Conservation (phyloP, 192 early-diverging fungal species). For the Entophlyctis helioformis region DNA sequence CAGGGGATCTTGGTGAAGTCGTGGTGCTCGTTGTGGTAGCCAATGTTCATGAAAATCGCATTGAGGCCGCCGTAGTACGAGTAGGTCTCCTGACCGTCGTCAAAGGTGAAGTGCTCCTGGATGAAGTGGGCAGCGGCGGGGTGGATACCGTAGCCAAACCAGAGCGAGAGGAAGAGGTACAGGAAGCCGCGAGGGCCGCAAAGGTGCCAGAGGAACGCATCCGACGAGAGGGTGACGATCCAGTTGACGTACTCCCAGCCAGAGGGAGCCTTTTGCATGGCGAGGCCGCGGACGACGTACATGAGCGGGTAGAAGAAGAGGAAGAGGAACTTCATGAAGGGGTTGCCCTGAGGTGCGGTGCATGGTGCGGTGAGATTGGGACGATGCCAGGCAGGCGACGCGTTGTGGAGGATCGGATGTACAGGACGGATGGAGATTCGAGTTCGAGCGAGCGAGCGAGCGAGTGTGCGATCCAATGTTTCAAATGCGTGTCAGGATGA, state of each 20-base stretch:
- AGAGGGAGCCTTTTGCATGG: slow-evolving; percentile 17
- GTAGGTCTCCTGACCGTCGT: slow-evolving; percentile 89
- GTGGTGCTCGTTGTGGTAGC: slow-evolving; percentile 98
- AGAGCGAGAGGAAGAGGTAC: slow-evolving; percentile 23
- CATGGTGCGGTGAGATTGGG: no score
- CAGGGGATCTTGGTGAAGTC: slow-evolving; percentile 88
- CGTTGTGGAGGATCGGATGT: no score
- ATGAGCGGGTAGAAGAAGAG: slow-evolving; percentile 72
- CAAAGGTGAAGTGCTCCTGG: slow-evolving; percentile 94
- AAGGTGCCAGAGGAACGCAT: slow-evolving; percentile 14
- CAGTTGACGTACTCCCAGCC: slow-evolving; percentile 30
- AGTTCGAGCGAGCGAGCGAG: no score
- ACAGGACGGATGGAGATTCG: no score
- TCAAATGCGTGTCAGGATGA: no score
- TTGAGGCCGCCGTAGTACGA: slow-evolving; percentile 92
- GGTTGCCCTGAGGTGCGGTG: neutral
- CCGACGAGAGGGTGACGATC: slow-evolving; percentile 19
- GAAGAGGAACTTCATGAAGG: slow-evolving; percentile 12
- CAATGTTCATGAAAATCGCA: slow-evolving; percentile 83
- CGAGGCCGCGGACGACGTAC: slow-evolving; percentile 69
- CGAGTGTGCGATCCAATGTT: no score
- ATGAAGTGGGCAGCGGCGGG: slow-evolving; percentile 93
- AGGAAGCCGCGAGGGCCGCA: slow-evolving; percentile 29
- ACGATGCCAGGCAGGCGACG: no score
- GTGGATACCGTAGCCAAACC: slow-evolving; percentile 77